phyloP scores from a whole-genome alignment of 2,329 filamentous ascomycete genomes.

The Alternaria gansuensis region DNA sequence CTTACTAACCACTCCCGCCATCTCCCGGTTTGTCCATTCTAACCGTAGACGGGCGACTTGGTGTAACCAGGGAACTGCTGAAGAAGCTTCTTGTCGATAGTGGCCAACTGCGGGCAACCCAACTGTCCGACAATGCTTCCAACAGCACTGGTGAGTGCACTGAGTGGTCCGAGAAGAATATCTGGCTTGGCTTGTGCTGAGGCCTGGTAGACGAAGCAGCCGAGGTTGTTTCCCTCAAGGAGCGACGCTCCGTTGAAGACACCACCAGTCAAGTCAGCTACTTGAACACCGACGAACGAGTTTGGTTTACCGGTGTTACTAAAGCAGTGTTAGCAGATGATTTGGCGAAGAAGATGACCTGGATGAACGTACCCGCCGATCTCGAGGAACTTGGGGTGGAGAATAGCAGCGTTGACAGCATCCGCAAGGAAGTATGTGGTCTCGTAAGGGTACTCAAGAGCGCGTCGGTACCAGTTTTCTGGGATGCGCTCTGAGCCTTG shows the following conservation, averaged over 20 bases:
- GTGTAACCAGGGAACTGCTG: slow-evolving; percentile 35
- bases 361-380: slow-evolving; percentile 28
- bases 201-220: slow-evolving; percentile 32
- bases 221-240: slow-evolving; percentile 31
- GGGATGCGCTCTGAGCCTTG: slow-evolving; percentile 34
- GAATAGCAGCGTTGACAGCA: slow-evolving; percentile 26
- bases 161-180: slow-evolving; percentile 27
- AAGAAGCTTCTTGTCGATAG: slow-evolving; percentile 26
- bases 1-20: neutral
- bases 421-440: slow-evolving; percentile 33
- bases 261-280: slow-evolving; percentile 30
- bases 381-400: slow-evolving; percentile 37
- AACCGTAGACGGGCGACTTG: slow-evolving; percentile 30
- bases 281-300: slow-evolving; percentile 34
- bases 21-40: neutral
- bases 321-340: neutral
- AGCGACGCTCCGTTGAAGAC: slow-evolving; percentile 27
- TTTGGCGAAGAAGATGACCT: neutral
- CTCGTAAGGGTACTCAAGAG: slow-evolving; percentile 36
- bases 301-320: slow-evolving; percentile 37
- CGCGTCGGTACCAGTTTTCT: slow-evolving; percentile 36
- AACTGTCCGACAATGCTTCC: slow-evolving; percentile 26
- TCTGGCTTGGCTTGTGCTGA: slow-evolving; percentile 37
- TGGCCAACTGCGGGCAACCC: slow-evolving; percentile 29
- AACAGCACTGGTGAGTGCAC: slow-evolving; percentile 26